Evolutionary conservation across 805 yeast species (phyloP), one percentile per base, ranked within the genome.

Genomic region (Nakazawaea molendinolei): DNA sequence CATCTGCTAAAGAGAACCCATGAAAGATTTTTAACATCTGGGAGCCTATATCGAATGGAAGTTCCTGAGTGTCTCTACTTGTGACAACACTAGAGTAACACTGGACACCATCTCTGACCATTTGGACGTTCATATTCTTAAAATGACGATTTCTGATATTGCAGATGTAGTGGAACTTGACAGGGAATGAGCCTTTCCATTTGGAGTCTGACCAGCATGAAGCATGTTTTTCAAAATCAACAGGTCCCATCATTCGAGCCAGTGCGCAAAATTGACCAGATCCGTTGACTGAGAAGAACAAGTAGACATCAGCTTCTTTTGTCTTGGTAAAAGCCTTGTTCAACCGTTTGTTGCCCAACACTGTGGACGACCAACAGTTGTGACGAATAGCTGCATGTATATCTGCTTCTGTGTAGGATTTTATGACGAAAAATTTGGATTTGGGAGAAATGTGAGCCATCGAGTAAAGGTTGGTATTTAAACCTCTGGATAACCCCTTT

Each of bases 11-110:
- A n/a, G n/a, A n/a, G n/a, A n/a, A n/a, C n/a, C n/a, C n/a, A n/a
- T 53, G 49, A 45, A 73, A 71, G 4, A 71, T 57, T 18, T 65
- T 60, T 27, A 76, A 38, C 66, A 76, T 65, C 14, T 67, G 56
- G 8, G 56, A 40, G 1, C 76, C 81, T 20, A 69, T 55, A 3
- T 60, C 63, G 33, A 56, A 58, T 1, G 81, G 76, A 15, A 76
- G 45, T 39, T 72, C 78, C 50, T 76, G 81, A 0, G 81, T 72
- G 46, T 77, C 83, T 45, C 82, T 65, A 14, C 81, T 74, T 44
- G 69, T 65, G 1, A 79, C 70, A 1, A 77, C 74, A 1, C 78
- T 71, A 47, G 65, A 62, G 39, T 12, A 6, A 17, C 29, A 23
- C 23, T 19, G 12, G 9, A 31, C 31, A 14, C 61, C 62, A 46